Conservation (phyloP, 2,329 filamentous ascomycete genomes). For the Pestalotiopsis sp. region DNA sequence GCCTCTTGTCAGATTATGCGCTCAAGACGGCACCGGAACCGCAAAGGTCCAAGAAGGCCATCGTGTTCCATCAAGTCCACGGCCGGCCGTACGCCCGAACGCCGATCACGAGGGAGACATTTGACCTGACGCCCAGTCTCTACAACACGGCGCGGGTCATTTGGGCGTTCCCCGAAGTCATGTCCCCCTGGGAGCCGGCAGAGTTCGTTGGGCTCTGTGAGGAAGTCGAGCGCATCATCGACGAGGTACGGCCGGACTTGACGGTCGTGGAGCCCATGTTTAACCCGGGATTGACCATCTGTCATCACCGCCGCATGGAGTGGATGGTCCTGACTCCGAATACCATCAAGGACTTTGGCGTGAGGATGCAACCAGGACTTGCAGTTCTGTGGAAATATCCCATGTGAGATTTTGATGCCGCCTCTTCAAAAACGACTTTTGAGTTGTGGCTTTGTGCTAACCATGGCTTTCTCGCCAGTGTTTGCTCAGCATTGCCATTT, state of each 20-base stretch:
- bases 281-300: constrained; percentile 42
- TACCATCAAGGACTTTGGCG: constrained; percentile 35
- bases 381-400: constrained; percentile 31
- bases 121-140: constrained; percentile 33
- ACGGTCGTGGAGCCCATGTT: constrained; percentile 45
- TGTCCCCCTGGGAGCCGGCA: constrained; percentile 35
- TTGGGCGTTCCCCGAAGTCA: constrained; percentile 20
- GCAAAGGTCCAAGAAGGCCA: not conserved
- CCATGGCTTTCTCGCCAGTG: not conserved
- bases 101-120: not conserved
- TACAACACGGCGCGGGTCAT: constrained; percentile 30
- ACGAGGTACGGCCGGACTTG: constrained; percentile 36
- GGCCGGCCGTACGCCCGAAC: constrained; percentile 23
- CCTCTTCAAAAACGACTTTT: not conserved
- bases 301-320: constrained; percentile 32
- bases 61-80: constrained; percentile 27
- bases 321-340: constrained; percentile 41
- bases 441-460: not conserved
- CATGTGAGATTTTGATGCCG: constrained; percentile 27
- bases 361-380: not conserved
- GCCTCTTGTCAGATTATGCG: constrained; percentile 19
- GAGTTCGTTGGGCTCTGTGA: constrained; percentile 42
- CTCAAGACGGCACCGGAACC: not conserved
- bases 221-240: constrained; percentile 37
- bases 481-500: constrained; percentile 7